A percentile compares a stretch with the other conserved stretches of the same genome.
phyloP scores from a whole-genome alignment of 371 early-diverging fungal species.

The Dinochytrium kinnereticum region DNA sequence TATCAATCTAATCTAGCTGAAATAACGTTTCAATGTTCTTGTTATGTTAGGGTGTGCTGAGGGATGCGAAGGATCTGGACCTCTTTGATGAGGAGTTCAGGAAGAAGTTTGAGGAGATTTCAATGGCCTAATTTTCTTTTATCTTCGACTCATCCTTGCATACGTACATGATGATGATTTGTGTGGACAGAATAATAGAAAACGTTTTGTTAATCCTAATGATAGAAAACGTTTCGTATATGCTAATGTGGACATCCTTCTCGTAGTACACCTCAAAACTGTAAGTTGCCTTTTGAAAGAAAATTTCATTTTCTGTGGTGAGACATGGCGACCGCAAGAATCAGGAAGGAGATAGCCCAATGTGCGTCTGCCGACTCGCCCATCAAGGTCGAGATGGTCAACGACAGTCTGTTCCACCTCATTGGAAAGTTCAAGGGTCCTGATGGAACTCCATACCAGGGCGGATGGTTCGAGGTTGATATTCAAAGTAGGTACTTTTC shows the following conservation, averaged over 20 bases:
- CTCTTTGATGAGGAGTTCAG: slow-evolving; percentile 60
- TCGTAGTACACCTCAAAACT: too few species aligned
- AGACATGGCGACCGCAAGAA: slow-evolving; percentile 33
- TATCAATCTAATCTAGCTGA: not conserved
- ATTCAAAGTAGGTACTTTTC: slow-evolving; percentile 31
- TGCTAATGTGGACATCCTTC: too few species aligned
- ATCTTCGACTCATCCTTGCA: too few species aligned
- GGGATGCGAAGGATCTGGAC: slow-evolving; percentile 53
- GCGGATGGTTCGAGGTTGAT: slow-evolving; percentile 40
- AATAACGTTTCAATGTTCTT: not conserved
- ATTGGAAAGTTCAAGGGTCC: slow-evolving; percentile 49
- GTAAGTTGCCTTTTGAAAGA: not conserved
- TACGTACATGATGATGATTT: too few species aligned
- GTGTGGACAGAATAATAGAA: too few species aligned
- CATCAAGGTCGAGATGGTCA: slow-evolving; percentile 45
- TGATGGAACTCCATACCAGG: slow-evolving; percentile 43
- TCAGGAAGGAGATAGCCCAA: slow-evolving; percentile 40
- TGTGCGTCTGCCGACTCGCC: slow-evolving; percentile 36
- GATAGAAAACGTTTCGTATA: too few species aligned
- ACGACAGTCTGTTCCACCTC: slow-evolving; percentile 44
- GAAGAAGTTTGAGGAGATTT: slow-evolving; percentile 40
- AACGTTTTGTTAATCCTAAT: too few species aligned
- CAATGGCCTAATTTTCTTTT: too few species aligned
- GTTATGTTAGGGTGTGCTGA: slow-evolving; percentile 50
- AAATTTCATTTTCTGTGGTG: not conserved